These are phyloP conservation scores for Pilatotrama ljubarskyi DNA, from an alignment of 768 basidiomycete species.

Conservation along the genomic window DNA sequence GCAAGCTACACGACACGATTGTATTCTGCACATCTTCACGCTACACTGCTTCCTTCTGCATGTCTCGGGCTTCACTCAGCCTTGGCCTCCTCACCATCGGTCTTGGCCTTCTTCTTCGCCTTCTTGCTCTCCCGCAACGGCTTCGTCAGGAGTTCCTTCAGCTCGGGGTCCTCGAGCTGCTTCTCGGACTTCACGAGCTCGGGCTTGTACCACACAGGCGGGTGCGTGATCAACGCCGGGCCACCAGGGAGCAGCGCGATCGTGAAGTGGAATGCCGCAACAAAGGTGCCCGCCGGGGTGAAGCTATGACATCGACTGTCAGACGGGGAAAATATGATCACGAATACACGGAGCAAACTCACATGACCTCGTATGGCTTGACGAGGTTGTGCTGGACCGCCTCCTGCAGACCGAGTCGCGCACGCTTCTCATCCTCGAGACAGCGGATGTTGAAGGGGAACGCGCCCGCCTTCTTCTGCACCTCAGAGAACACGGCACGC, in stretches of 20 bases:
- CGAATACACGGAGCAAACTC: slow-evolving; percentile 35
- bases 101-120: slow-evolving; percentile 79
- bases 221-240: slow-evolving; percentile 82
- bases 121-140: slow-evolving; percentile 89
- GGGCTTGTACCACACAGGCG: slow-evolving; percentile 90
- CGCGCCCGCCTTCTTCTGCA: slow-evolving; percentile 95
- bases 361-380: slow-evolving; percentile 95
- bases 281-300: slow-evolving; percentile 79
- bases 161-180: slow-evolving; percentile 83
- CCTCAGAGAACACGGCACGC: slow-evolving; percentile 93
- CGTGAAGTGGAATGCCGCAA: slow-evolving; percentile 97
- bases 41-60: slow-evolving; percentile 26
- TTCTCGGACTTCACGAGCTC: slow-evolving; percentile 90
- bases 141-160: slow-evolving; percentile 76
- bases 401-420: slow-evolving; percentile 93
- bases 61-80: slow-evolving; percentile 30
- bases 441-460: slow-evolving; percentile 97
- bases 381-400: slow-evolving; percentile 93
- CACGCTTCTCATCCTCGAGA: slow-evolving; percentile 94
- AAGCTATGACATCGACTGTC: slow-evolving; percentile 46
- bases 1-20: slow-evolving; percentile 19
- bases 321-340: background rate
- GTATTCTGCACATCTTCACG: slow-evolving; percentile 24
- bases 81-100: slow-evolving; percentile 50
- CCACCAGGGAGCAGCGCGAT: slow-evolving; percentile 90